Evolutionary conservation across 306 rosid genomes (phyloP).

Genomic region (Casuarina glauca): DNA sequence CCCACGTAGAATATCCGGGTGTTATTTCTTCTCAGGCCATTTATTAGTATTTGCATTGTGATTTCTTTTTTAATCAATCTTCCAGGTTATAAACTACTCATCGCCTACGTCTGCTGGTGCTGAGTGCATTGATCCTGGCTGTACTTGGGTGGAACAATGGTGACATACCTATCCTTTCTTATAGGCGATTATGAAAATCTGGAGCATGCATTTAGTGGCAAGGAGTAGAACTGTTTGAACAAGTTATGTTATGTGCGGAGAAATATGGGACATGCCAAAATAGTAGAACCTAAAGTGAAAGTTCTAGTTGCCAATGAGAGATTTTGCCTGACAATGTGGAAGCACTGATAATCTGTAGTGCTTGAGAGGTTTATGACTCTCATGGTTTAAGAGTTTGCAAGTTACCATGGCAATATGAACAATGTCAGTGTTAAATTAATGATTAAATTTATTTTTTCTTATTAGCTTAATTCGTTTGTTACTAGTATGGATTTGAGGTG

Average conservation of each 20-base stretch:
- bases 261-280: not conserved
- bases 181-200: not conserved
- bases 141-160: constrained; percentile 99
- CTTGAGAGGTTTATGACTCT: not conserved
- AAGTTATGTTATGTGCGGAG: not conserved
- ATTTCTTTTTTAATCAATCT: constrained; percentile 30
- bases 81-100: constrained; percentile 84
- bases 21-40: not conserved
- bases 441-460: no score
- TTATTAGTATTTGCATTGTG: not conserved
- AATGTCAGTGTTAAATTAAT: no score
- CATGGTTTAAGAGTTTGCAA: not conserved
- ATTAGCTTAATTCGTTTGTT: no score
- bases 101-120: constrained; percentile 97
- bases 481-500: no score
- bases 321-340: not conserved
- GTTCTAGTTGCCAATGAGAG: not conserved
- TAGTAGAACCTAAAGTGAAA: not conserved
- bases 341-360: not conserved
- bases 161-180: constrained; percentile 30
- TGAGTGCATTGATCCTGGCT: constrained; percentile 85
- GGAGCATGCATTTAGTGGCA: not conserved
- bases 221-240: not conserved
- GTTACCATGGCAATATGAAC: not conserved
- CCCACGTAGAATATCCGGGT: not conserved